Conservation (phyloP, 179 eudicot species). For the Dionaea muscipula region DNA sequence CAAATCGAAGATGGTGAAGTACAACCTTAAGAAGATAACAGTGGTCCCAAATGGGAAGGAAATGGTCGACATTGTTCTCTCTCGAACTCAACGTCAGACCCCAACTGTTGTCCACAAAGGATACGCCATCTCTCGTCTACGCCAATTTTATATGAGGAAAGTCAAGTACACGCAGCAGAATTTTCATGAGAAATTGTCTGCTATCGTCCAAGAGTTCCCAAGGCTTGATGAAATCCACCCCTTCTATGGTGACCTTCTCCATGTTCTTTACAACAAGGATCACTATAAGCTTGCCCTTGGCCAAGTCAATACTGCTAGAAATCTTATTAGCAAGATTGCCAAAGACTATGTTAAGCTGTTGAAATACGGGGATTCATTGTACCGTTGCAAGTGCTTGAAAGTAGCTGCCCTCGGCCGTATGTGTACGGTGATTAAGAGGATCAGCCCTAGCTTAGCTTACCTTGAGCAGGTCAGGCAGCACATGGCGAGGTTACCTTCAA, state of each 20-base stretch:
- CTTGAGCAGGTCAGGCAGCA: slow-evolving; percentile 91
- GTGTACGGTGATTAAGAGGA: slow-evolving; percentile 77
- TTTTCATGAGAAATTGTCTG: slow-evolving; percentile 75
- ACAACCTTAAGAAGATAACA: slow-evolving; percentile 80
- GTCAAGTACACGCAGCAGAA: slow-evolving; percentile 76
- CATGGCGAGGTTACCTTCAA: slow-evolving; percentile 90
- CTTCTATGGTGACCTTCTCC: slow-evolving; percentile 84
- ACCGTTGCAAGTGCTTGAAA: slow-evolving; percentile 77
- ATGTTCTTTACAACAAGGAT: slow-evolving; percentile 83
- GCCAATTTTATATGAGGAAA: slow-evolving; percentile 87
- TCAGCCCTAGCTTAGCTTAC: slow-evolving; percentile 87
- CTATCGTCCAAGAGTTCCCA: slow-evolving; percentile 86
- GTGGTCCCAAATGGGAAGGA: slow-evolving; percentile 85
- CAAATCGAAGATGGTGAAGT: slow-evolving; percentile 64
- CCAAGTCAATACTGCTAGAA: slow-evolving; percentile 83
- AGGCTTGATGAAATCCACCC: slow-evolving; percentile 85
- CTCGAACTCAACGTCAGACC: slow-evolving; percentile 81
- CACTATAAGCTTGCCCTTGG: slow-evolving; percentile 97
- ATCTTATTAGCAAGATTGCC: slow-evolving; percentile 58
- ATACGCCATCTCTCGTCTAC: slow-evolving; percentile 69
- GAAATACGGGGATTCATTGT: slow-evolving; percentile 84
- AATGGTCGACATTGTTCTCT: slow-evolving; percentile 70
- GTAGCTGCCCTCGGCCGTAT: slow-evolving; percentile 97
- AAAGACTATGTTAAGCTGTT: slow-evolving; percentile 78
- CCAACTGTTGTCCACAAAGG: slow-evolving; percentile 95